Percentiles rank a stretch among this genome's conserved stretches.
These are phyloP conservation scores for Mallotus repandus DNA, from an alignment of 441 rosid species.

Conservation along the genomic window DNA sequence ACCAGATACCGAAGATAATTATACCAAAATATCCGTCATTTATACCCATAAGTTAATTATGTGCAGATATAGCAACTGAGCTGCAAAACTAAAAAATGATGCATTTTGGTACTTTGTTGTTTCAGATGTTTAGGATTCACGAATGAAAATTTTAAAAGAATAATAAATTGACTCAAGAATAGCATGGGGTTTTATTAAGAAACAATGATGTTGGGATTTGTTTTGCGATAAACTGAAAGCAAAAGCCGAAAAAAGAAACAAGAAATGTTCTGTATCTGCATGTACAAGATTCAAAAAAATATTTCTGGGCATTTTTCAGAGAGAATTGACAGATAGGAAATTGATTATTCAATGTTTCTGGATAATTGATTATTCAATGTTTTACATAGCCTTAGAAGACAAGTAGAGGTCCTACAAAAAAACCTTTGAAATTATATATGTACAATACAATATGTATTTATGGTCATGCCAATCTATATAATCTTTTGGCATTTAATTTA, in stretches of 20 bases:
- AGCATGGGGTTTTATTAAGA: too few species aligned
- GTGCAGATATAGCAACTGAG: too few species aligned
- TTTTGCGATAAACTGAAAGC: conserved; percentile 7
- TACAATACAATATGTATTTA: neutral
- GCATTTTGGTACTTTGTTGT: too few species aligned
- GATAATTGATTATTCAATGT: too few species aligned
- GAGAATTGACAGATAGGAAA: neutral
- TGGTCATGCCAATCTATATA: neutral
- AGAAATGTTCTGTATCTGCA: conserved; percentile 5
- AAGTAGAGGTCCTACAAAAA: conserved; percentile 8
- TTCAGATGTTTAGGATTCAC: too few species aligned
- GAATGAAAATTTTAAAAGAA: too few species aligned
- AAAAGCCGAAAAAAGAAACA: neutral
- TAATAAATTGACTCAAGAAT: neutral
- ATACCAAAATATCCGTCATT: too few species aligned
- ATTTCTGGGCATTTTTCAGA: neutral
- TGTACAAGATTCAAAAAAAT: neutral
- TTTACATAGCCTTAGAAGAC: conserved; percentile 16
- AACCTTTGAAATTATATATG: neutral
- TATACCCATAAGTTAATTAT: too few species aligned
- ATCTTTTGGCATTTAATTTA: too few species aligned
- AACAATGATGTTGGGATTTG: conserved; percentile 5
- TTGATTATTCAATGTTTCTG: neutral
- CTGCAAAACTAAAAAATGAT: too few species aligned
- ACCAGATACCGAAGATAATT: too few species aligned